These are phyloP conservation scores for Achaetomium macrosporum DNA, from an alignment of 2,329 filamentous ascomycete species.

Conservation along the genomic window DNA sequence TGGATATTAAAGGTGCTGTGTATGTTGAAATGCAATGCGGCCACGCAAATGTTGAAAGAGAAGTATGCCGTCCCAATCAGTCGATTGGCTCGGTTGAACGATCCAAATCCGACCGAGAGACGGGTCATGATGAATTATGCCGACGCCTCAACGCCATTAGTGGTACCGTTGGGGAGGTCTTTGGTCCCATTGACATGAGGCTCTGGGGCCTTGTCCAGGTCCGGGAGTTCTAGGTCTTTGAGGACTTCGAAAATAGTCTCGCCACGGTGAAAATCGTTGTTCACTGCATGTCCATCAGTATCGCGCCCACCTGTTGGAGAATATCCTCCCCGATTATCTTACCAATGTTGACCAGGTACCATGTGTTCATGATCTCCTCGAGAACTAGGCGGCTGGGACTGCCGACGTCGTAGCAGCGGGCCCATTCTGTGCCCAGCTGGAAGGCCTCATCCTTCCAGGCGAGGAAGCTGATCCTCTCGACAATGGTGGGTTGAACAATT, in stretches of 20 bases:
- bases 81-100: constrained; percentile 7
- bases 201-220: constrained; percentile 46
- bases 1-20: constrained; percentile 15
- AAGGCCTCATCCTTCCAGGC: constrained; percentile 99
- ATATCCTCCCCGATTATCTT: constrained; percentile 32
- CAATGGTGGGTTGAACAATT: constrained; percentile 99
- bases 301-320: too few species aligned
- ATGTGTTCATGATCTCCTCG: constrained; percentile 76
- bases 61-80: neutral
- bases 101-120: neutral
- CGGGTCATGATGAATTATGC: constrained; percentile 17
- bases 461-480: constrained; percentile 94
- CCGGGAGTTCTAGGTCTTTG: constrained; percentile 64
- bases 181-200: constrained; percentile 19
- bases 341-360: constrained; percentile 95
- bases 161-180: constrained; percentile 9
- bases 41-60: constrained; percentile 21
- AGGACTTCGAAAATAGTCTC: constrained; percentile 81
- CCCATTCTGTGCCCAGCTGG: constrained; percentile 87
- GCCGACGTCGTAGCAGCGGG: constrained; percentile 73
- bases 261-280: constrained; percentile 92
- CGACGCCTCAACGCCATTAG: constrained; percentile 19
- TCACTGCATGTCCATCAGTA: constrained; percentile 51
- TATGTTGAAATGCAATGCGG: constrained; percentile 17
- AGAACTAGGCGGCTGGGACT: constrained; percentile 76